These are phyloP conservation scores for Paraphaeosphaeria minitans DNA, from an alignment of 2,329 filamentous ascomycete genomes.

Conservation along the genomic window DNA sequence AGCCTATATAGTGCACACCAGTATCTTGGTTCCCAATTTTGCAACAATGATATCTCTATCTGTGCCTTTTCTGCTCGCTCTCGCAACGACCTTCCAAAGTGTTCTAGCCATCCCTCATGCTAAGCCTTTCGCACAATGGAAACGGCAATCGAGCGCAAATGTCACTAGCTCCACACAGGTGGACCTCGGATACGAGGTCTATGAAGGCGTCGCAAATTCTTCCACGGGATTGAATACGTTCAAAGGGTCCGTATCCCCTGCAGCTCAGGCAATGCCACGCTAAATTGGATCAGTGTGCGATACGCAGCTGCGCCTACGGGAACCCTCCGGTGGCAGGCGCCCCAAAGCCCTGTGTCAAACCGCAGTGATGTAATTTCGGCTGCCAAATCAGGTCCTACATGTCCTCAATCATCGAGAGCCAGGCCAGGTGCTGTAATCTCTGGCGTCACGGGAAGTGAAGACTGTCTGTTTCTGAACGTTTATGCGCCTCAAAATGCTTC, in stretches of 20 bases:
- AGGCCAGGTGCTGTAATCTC: conserved; percentile 1
- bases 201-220: conserved; percentile 23
- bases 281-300: conserved; percentile 22
- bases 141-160: conserved; percentile 6
- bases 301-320: conserved; percentile 27
- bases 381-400: conserved; percentile 6
- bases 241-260: conserved; percentile 25
- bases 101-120: conserved; percentile 7
- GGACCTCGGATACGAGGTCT: conserved; percentile 31
- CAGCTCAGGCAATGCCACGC: background rate
- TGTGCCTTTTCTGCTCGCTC: background rate
- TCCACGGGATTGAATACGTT: conserved; percentile 25
- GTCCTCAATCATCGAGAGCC: conserved; percentile 6
- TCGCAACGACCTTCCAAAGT: background rate
- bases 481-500: conserved; percentile 34
- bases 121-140: conserved; percentile 14
- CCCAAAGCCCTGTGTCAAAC: conserved; percentile 16
- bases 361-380: conserved; percentile 15
- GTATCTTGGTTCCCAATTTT: background rate
- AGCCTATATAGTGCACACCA: background rate
- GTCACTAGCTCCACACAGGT: conserved; percentile 16
- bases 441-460: conserved; percentile 24
- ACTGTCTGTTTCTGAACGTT: conserved; percentile 46
- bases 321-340: conserved; percentile 25
- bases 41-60: conserved; percentile 4